Evolutionary conservation across 225 moss, liverwort and hornwort species (phyloP), one percentile per base, ranked within the genome.

Genomic region (Climacium dendroides): DNA sequence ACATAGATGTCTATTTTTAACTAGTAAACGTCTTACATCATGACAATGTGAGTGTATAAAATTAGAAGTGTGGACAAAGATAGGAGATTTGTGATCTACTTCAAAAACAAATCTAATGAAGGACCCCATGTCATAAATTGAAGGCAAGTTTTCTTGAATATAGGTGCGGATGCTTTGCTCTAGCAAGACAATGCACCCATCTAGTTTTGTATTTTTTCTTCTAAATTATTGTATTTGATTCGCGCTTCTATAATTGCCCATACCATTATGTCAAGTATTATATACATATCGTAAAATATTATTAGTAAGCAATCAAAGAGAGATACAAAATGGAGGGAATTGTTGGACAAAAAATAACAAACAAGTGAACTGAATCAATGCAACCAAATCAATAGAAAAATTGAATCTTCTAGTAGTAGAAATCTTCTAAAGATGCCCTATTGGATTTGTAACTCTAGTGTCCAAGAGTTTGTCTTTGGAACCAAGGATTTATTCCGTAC

Each of bases 51-150:
- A 1, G 22, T n/a, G 37, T 23, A 4, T 37, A 1, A 4, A 23
- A 8, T 25, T 70, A 3, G 8, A 8, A 70, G 70, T 8, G 23
- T 4, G 0, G 14, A 0, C 13, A 41, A 70, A 1, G 11, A 4
- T 41, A 1, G 25, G 1, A 2, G 8, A 41, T 25, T 70, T 0
- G 0, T 4, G 15, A 1, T 15, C 3, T 0, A 41, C 25, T 0
- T 70, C 6, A 26, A 41, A 70, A 71, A 15, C 9, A 71, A 39
- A 43, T 9, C 25, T 0, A 71, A 25, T 1, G 2, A 0, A n/a
- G 5, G 1, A 7, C 7, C 4, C 7, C 25, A 41, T 70, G 1
- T 15, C 2, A 25, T 9, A 41, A 35, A 25, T 25, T 26, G 41
- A 25, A 1, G 15, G 15, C 6, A 3, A 70, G 15, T 41, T 39